A percentile compares a stretch with the other conserved stretches of the same genome.
These are phyloP conservation scores for Eucalyptus pumila DNA, from an alignment of 345 rosid species.

Conservation along the genomic window DNA sequence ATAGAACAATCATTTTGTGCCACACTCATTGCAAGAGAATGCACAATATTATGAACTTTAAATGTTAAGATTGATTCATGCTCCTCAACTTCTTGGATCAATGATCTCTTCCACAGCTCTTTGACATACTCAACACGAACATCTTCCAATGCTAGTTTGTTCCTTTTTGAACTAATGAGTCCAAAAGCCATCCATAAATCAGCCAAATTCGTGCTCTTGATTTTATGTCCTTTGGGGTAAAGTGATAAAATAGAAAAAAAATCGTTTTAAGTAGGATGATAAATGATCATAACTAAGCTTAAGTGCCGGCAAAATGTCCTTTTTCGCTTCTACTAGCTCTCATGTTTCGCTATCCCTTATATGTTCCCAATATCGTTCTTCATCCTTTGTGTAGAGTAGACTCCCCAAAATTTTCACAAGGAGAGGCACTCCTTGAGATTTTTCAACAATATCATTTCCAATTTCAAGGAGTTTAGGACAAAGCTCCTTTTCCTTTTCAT, in stretches of 20 bases:
- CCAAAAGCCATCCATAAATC: not conserved
- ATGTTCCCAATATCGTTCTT: not conserved
- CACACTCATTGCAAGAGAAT: not conserved
- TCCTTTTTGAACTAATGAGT: not conserved
- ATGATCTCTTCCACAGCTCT: not conserved
- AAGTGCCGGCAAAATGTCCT: not conserved
- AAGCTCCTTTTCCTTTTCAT: not conserved
- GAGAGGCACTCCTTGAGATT: not conserved
- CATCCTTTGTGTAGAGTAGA: not conserved
- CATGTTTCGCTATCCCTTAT: not conserved
- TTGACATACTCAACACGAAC: not conserved
- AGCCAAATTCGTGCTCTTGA: not conserved
- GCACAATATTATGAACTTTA: not conserved
- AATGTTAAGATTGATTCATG: not conserved
- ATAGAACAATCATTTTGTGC: not conserved
- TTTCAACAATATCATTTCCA: not conserved
- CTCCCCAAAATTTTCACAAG: not conserved
- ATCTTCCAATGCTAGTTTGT: not conserved
- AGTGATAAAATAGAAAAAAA: not conserved
- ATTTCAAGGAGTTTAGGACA: not conserved
- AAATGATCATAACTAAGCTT: not conserved
- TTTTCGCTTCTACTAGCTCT: not conserved
- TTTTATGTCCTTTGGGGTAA: not conserved
- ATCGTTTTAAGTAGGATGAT: not conserved
- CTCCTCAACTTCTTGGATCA: not conserved